A percentile compares a stretch with the other conserved stretches of the same genome.
These are phyloP conservation scores for Acanthamoeba rhysodes DNA, from an alignment of 208 protist species.

Conservation along the genomic window DNA sequence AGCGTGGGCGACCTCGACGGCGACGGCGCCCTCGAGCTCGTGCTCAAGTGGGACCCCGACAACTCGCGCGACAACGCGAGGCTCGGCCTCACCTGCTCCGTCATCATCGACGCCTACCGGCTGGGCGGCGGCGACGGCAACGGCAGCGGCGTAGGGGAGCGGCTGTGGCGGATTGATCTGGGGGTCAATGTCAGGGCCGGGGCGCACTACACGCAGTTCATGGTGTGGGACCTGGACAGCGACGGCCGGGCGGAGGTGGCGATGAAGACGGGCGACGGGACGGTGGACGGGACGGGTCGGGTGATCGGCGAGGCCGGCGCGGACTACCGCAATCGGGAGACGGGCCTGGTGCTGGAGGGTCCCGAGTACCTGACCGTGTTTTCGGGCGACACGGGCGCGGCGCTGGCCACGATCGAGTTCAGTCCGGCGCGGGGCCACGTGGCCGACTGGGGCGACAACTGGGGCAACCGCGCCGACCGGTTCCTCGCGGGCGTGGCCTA, in stretches of 20 bases:
- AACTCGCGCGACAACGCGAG: neutral
- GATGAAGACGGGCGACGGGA: slow-evolving; percentile 23
- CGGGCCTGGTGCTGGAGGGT: neutral
- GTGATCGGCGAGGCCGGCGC: neutral
- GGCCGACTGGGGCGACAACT: neutral
- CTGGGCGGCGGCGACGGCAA: neutral
- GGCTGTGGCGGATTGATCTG: slow-evolving; percentile 35
- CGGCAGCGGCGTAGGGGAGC: neutral
- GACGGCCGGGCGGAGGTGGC: slow-evolving; percentile 39
- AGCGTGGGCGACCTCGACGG: slow-evolving; percentile 46
- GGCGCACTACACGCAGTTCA: slow-evolving; percentile 59
- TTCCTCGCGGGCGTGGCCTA: slow-evolving; percentile 26
- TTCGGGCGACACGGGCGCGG: neutral
- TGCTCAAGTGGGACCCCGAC: slow-evolving; percentile 60
- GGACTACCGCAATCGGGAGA: neutral
- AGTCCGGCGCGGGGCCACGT: neutral
- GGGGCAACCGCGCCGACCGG: slow-evolving; percentile 19
- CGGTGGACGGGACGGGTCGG: neutral
- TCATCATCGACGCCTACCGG: neutral
- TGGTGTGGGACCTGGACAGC: slow-evolving; percentile 51
- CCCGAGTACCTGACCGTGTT: slow-evolving; percentile 36
- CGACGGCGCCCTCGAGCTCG: neutral
- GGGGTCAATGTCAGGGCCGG: neutral
- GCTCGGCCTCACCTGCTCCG: neutral
- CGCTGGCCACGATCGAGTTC: neutral